Conservation (phyloP, 73 alveolate species). For the Paramecium primaurelia region DNA sequence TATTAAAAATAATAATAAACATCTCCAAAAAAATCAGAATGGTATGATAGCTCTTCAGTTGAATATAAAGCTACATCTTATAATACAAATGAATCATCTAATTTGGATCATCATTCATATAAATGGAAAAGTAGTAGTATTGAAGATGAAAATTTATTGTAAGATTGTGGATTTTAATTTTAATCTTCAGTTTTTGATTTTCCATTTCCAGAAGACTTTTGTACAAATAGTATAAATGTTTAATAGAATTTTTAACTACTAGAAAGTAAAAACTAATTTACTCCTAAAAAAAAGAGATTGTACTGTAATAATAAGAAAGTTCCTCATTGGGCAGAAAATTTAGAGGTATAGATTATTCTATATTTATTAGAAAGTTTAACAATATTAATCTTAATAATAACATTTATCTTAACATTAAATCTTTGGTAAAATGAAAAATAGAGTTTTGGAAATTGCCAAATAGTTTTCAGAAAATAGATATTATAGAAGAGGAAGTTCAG, state of each 20-base stretch:
- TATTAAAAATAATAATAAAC: neutral
- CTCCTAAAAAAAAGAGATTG: constrained; percentile 15
- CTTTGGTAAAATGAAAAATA: neutral
- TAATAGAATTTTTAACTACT: neutral
- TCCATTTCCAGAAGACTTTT: constrained; percentile 1
- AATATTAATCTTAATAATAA: neutral
- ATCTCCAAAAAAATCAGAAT: neutral
- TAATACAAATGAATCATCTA: constrained; percentile 30
- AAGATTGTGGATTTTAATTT: neutral
- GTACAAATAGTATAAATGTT: neutral
- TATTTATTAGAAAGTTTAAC: neutral
- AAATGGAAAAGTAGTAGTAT: neutral
- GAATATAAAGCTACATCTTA: constrained; percentile 20
- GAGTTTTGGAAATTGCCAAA: neutral
- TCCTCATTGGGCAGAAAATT: constrained; percentile 39
- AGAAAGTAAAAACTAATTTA: neutral
- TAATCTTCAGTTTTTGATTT: constrained; percentile 2
- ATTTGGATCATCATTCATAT: constrained; percentile 34
- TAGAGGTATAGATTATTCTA: neutral
- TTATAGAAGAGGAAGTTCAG: constrained; percentile 27
- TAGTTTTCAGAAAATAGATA: neutral
- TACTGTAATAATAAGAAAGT: neutral
- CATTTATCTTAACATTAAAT: neutral
- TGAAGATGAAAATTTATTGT: neutral
- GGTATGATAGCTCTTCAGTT: neutral